Base-by-base conservation (phyloP, 768 basidiomycete genomes). In the Cyclocybe cylindracea region DNA sequence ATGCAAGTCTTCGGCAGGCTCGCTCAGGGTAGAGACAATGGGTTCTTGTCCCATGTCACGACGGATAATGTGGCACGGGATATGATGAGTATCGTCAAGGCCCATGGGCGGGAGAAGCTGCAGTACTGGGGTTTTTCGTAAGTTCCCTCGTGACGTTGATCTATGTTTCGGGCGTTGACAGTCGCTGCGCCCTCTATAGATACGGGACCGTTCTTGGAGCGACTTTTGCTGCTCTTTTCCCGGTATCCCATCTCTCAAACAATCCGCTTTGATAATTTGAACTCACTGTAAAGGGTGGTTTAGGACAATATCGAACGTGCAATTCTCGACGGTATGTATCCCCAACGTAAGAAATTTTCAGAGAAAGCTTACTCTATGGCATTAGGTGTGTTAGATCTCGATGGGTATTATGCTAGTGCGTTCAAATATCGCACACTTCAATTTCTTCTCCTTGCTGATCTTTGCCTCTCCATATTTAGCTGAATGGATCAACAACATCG, bases 251-350 rank as follows among this genome's bases (percentile, higher is more conserved):
- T 8, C 24, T 5, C 18, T 11, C 33, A 24, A 4, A 24, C 24
- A 2, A 24, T 24, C 24, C 24, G 24, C 24, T 24, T 5, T 24
- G 24, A 24, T 24, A 24, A 24, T 5, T 24, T 24, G 24, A 24
- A n/a, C 37, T 37, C 24, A 24, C 24, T 24, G 24, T 24, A 7
- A 37, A 54, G 43, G 53, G 38, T 48, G 49, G 7, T 50, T 44
- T 8, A 60, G 54, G 46, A 48, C 19, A 74, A 34, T 55, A 60
- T 43, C 32, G 72, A 68, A 37, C 67, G 73, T 11, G 14, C 74
- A 11, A 56, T 73, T 5, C 61, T 76, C 11, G 74, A 75, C 46
- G 73, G 74, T 14, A 73, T 75, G 75, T 73, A 52, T 63, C 47
- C 16, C 19, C 33, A 24, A 10, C 29, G 33, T 44, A 14, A 43